phyloP scores from a whole-genome alignment of 2,329 filamentous ascomycete genomes.

The Aspergillus persii region DNA sequence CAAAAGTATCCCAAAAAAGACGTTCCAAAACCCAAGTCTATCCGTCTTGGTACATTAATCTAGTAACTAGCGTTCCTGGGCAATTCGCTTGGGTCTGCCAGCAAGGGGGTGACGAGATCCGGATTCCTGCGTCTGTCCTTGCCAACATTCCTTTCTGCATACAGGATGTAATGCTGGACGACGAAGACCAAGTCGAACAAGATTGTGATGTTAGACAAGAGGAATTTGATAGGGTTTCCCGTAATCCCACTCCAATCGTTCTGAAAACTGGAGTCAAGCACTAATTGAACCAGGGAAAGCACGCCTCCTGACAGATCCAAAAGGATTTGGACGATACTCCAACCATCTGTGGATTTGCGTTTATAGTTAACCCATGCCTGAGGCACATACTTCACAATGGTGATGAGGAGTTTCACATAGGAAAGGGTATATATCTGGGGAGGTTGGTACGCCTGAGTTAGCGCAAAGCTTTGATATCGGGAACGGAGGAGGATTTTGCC shows the following conservation, averaged over 20 bases:
- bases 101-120: slow-evolving; percentile 28
- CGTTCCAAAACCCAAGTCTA: neutral
- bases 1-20: neutral
- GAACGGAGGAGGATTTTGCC: neutral
- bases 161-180: slow-evolving; percentile 82
- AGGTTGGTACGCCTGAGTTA: neutral
- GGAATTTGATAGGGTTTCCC: slow-evolving; percentile 88
- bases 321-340: slow-evolving; percentile 81
- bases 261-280: slow-evolving; percentile 80
- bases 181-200: slow-evolving; percentile 86
- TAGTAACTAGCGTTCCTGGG: slow-evolving; percentile 10
- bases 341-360: slow-evolving; percentile 80
- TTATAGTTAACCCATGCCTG: slow-evolving; percentile 80
- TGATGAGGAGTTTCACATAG: slow-evolving; percentile 86
- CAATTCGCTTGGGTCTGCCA: slow-evolving; percentile 19
- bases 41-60: neutral
- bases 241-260: slow-evolving; percentile 86
- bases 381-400: slow-evolving; percentile 88
- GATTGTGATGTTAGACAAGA: slow-evolving; percentile 79
- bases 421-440: slow-evolving; percentile 65
- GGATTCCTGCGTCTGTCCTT: slow-evolving; percentile 18
- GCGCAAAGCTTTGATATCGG: neutral
- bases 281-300: slow-evolving; percentile 75
- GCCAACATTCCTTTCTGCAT: slow-evolving; percentile 43
- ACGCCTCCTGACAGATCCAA: slow-evolving; percentile 80